A percentile compares a stretch with the other conserved stretches of the same genome.
Conservation (phyloP, 352 stramenopile genomes). For the Pythium volutum region DNA sequence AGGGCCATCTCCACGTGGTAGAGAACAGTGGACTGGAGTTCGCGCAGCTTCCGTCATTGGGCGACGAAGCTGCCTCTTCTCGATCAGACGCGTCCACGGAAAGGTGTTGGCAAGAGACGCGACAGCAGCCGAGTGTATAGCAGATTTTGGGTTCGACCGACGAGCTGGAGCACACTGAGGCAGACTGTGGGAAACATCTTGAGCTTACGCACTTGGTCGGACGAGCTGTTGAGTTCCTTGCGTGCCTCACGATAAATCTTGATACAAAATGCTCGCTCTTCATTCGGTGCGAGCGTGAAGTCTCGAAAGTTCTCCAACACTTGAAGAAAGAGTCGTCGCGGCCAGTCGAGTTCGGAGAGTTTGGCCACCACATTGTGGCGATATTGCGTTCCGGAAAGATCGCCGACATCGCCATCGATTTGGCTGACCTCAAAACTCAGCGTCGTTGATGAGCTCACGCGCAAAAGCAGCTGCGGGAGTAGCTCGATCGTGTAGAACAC, state of each 20-base stretch:
- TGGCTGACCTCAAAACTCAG: constrained; percentile 24
- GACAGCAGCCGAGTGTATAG: constrained; percentile 38
- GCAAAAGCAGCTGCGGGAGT: constrained; percentile 40
- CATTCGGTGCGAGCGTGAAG: constrained; percentile 28
- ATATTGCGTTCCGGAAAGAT: constrained; percentile 33
- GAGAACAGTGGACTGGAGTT: constrained; percentile 47
- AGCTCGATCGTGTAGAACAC: constrained; percentile 47
- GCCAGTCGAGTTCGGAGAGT: constrained; percentile 35
- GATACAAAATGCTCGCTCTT: constrained; percentile 36
- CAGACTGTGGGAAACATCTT: constrained; percentile 41
- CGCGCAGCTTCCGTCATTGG: constrained; percentile 25
- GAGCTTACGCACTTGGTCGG: constrained; percentile 20
- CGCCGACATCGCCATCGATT: constrained; percentile 10
- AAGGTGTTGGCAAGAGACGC: constrained; percentile 38
- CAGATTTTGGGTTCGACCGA: constrained; percentile 26
- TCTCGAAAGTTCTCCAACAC: constrained; percentile 50
- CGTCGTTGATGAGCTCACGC: constrained; percentile 27
- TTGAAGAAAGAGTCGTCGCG: constrained; percentile 46
- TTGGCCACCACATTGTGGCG: constrained; percentile 31
- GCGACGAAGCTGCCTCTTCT: not conserved
- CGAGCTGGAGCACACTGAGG: constrained; percentile 39
- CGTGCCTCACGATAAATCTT: constrained; percentile 41
- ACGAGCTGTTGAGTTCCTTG: constrained; percentile 26
- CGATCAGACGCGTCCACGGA: not conserved
- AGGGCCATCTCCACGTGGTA: constrained; percentile 54